Conservation (phyloP, 495 filamentous ascomycete genomes). For the Penicillium fimorum region DNA sequence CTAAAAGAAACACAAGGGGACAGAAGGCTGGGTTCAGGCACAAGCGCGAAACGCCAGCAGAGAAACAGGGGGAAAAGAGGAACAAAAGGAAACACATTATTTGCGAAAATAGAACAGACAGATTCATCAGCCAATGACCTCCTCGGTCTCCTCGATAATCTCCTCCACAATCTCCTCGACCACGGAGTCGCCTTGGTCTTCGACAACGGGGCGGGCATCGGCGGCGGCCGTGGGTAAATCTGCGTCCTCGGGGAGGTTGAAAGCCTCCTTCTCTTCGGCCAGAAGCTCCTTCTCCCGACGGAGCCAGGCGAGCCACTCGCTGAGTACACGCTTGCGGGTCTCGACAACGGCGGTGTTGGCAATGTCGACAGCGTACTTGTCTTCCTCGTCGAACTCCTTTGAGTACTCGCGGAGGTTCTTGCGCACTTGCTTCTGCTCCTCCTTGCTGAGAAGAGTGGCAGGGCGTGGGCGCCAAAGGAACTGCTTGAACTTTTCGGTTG, state of each 20-base stretch:
- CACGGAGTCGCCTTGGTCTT: slow-evolving; percentile 64
- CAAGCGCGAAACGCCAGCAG: slow-evolving; percentile 26
- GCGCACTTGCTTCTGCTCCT: slow-evolving; percentile 95
- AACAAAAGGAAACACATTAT: slow-evolving; percentile 41
- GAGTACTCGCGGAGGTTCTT: slow-evolving; percentile 98
- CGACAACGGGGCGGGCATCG: slow-evolving; percentile 44
- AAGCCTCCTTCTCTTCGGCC: slow-evolving; percentile 64
- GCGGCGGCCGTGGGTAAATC: slow-evolving; percentile 55
- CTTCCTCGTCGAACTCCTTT: slow-evolving; percentile 91
- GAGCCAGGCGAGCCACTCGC: slow-evolving; percentile 89
- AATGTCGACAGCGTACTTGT: slow-evolving; percentile 83
- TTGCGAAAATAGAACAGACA: slow-evolving; percentile 33
- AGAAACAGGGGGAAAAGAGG: slow-evolving; percentile 25
- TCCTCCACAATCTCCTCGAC: slow-evolving; percentile 92
- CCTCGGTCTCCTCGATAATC: slow-evolving; percentile 90
- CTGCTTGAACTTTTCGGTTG: slow-evolving; percentile 96
- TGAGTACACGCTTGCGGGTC: slow-evolving; percentile 73
- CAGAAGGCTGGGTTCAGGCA: slow-evolving; percentile 25
- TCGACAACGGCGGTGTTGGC: slow-evolving; percentile 93
- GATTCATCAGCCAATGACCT: slow-evolving; percentile 56
- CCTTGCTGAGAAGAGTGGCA: slow-evolving; percentile 79
- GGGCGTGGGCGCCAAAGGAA: slow-evolving; percentile 92
- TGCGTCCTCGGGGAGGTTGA: slow-evolving; percentile 63
- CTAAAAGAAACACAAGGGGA: slow-evolving; percentile 27
- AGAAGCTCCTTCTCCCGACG: slow-evolving; percentile 71